Conservation (phyloP, 805 yeast species). For the Metschnikowia aberdeeniae region DNA sequence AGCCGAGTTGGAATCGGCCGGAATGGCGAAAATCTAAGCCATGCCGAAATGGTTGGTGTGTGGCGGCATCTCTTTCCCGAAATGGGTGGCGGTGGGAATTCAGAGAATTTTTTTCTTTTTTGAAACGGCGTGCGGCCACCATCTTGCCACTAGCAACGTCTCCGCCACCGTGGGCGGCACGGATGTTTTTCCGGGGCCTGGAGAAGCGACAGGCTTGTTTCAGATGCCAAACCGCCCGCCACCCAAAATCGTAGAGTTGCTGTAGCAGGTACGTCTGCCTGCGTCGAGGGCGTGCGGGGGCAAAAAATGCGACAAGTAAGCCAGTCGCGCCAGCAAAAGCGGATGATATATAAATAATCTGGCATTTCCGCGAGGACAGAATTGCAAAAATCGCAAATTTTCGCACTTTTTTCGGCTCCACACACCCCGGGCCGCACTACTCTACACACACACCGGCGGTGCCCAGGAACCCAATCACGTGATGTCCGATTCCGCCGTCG, state of each 20-base stretch:
- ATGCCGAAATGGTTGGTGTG: too few relatives aligned
- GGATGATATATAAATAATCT: conserved; percentile 20
- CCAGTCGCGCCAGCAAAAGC: conserved; percentile 19
- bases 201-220: too few relatives aligned
- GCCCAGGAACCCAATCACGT: conserved; percentile 15
- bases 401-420: conserved; percentile 12
- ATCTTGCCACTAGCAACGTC: not conserved
- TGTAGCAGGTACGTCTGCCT: conserved; percentile 6
- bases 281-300: conserved; percentile 16
- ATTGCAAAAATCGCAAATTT: conserved; percentile 14
- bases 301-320: conserved; percentile 8
- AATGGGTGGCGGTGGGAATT: too few relatives aligned
- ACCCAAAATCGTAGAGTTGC: not conserved
- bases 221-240: not conserved
- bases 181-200: not conserved
- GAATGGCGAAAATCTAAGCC: too few relatives aligned
- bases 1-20: too few relatives aligned
- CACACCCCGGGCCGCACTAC: conserved; percentile 14
- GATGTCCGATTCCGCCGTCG: conserved; percentile 27
- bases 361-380: conserved; percentile 18
- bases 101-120: not conserved
- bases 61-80: too few relatives aligned
- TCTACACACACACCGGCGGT: conserved; percentile 5
- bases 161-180: too few relatives aligned
- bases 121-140: conserved; percentile 1